phyloP scores from a whole-genome alignment of 106 monocot species.

The Phalaenopsis aphrodite region DNA sequence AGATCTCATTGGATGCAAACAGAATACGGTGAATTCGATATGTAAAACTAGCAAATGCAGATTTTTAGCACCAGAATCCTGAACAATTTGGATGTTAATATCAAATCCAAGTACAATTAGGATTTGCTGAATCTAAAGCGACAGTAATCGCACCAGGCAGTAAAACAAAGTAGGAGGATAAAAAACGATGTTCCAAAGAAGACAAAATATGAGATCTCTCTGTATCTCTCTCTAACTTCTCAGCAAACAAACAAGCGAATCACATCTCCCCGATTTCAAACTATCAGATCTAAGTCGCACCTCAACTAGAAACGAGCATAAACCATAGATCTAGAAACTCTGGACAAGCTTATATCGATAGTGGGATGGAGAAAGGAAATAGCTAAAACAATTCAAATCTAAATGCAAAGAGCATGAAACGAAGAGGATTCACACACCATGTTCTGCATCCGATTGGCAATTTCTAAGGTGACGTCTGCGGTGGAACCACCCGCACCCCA shows the following conservation, averaged over 20 bases:
- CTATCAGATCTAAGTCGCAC: not conserved
- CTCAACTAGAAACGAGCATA: not conserved
- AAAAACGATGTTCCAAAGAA: not conserved
- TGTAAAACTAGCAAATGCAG: too few relatives aligned
- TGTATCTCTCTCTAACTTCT: not conserved
- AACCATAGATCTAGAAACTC: slow-evolving; percentile 1
- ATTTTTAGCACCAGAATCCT: too few relatives aligned
- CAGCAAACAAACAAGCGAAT: not conserved
- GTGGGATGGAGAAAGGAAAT: not conserved
- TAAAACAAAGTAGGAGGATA: not conserved
- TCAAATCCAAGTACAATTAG: not conserved
- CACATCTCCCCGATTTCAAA: not conserved
- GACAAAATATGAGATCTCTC: not conserved
- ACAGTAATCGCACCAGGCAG: not conserved
- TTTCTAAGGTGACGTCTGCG: slow-evolving; percentile 82
- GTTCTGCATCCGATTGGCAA: slow-evolving; percentile 91
- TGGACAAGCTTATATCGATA: not conserved
- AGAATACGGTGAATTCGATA: too few relatives aligned
- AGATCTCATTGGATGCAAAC: too few relatives aligned
- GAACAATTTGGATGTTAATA: not conserved
- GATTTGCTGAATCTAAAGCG: not conserved
- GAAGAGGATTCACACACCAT: slow-evolving; percentile 35
- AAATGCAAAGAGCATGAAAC: not conserved
- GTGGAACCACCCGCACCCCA: slow-evolving; percentile 89
- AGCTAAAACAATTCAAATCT: not conserved